phyloP scores from a whole-genome alignment of 257 asterid species.

The Fraxinus quadrangulata region DNA sequence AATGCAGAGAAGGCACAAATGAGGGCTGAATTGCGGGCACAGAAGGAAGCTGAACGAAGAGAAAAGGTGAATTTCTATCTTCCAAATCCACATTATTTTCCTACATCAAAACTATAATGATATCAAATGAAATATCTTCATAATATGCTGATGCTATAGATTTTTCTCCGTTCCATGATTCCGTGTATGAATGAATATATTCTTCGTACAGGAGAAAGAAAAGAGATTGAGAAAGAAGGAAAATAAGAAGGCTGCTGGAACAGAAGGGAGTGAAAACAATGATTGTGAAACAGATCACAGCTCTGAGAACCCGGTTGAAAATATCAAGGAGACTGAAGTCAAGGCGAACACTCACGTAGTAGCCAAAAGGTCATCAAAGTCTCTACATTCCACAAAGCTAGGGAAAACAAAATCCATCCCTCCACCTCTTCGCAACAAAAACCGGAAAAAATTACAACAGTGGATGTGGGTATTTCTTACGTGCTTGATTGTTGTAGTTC shows the following conservation, averaged over 20 bases:
- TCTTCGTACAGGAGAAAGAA: constrained; percentile 68
- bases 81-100: not conserved
- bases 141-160: not conserved
- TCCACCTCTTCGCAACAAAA: constrained; percentile 80
- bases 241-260: constrained; percentile 46
- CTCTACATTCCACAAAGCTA: constrained; percentile 38
- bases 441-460: constrained; percentile 72
- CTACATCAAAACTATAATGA: not conserved
- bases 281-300: constrained; percentile 40
- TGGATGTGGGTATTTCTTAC: constrained; percentile 71
- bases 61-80: constrained; percentile 62
- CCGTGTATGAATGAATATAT: constrained; percentile 21
- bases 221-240: constrained; percentile 88
- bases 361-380: constrained; percentile 47
- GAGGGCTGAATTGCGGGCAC: constrained; percentile 77
- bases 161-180: not conserved
- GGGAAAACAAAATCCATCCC: constrained; percentile 66
- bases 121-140: not conserved
- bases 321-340: constrained; percentile 44
- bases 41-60: constrained; percentile 81
- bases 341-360: constrained; percentile 35
- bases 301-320: constrained; percentile 47
- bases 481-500: constrained; percentile 43
- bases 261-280: constrained; percentile 45
- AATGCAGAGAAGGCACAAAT: constrained; percentile 70